Base-by-base conservation (phyloP, 345 rosid genomes). In the Excoecaria cochinchinensis region DNA sequence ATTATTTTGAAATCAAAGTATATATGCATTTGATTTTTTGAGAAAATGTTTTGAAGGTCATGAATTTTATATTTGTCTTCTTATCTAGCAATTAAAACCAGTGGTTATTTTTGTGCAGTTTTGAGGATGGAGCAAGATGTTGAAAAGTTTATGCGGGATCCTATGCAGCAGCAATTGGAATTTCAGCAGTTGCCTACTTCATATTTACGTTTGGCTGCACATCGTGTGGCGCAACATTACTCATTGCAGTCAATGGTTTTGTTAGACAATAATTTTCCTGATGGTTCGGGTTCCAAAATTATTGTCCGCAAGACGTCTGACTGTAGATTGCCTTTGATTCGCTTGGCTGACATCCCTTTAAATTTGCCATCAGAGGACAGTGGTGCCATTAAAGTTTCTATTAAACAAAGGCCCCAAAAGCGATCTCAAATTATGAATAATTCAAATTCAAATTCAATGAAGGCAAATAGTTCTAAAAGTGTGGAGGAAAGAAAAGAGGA, bases 401-500 rank as follows among this genome's bases (percentile, higher is more conserved):
- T 91, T 66, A 91, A 91, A 74, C 94, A 89, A 82, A 87, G 97
- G 80, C 97, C 94, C 38, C 90, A 84, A 55, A 87, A 87, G 69
- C 77, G 81, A 40, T 82, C 83, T 12, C 91, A 79, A 55, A 51
- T 25, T 81, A 73, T 9, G 8, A 66, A 69, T 69, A 76, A 64
- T 74, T 79, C 80, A 56, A 82, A 77, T 72, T 86, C 87, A 55
- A 85, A 82, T 76, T 86, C 90, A 19, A 36, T 38, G 3, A 89
- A 91, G 71, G 9, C 83, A 42, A 88, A 84, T 78, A 84, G 78
- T 76, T 71, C 87, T 59, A 91, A 88, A 82, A 91, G 91, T 67
- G 90, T 91, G 76, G 97, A 91, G 77, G 97, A 91, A 81, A 91
- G 97, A 61, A 91, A 91, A 82, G 97, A 91, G 76, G 97, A 91